Evolutionary conservation across 305 asterid genomes (phyloP), one percentile per base, ranked within the genome.

Genomic region (Fraxinus dipetala): DNA sequence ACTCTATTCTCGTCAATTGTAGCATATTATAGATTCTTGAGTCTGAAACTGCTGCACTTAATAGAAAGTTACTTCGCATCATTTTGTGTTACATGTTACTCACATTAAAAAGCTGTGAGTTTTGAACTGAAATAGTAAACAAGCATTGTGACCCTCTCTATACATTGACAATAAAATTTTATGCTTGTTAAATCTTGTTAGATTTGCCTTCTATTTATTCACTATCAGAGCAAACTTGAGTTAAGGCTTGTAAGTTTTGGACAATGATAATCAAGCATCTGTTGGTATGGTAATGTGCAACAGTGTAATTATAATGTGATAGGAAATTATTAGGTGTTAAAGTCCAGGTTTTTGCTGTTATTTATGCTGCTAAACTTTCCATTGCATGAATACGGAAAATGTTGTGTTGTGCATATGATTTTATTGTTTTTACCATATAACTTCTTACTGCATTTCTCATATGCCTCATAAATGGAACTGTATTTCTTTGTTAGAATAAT

Each of bases 241-340:
- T 35, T 9, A 13, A 18, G 36, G 22, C 20, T 43, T 72, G 38
- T 18, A 80, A 32, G 28, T 18, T 69, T 80, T 36, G 13, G 34
- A 51, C 14, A 69, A 43, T 75, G 80, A 61, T 36, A 40, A 77
- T 76, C 16, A 34, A 67, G 72, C 51, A 78, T 80, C 83, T 77
- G 77, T 80, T 7, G 38, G 65, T 78, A 67, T 11, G 76, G 73
- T 78, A 75, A 61, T 48, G 54, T 14, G 74, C 59, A 36, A 54
- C 18, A 72, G 38, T 8, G 48, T 8, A 38, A 30, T 76, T 32
- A 16, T 9, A 43, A 26, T 28, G 70, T 24, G 9, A 31, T 43
- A 43, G 77, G 72, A 81, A 34, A 65, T 59, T 75, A 24, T 67
- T 31, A 65, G 45, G 30, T 76, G 75, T 28, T 28, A 38, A 11